Evolutionary conservation across 2,329 filamentous ascomycete species (phyloP).

Genomic region (Incumbomyces lentus): DNA sequence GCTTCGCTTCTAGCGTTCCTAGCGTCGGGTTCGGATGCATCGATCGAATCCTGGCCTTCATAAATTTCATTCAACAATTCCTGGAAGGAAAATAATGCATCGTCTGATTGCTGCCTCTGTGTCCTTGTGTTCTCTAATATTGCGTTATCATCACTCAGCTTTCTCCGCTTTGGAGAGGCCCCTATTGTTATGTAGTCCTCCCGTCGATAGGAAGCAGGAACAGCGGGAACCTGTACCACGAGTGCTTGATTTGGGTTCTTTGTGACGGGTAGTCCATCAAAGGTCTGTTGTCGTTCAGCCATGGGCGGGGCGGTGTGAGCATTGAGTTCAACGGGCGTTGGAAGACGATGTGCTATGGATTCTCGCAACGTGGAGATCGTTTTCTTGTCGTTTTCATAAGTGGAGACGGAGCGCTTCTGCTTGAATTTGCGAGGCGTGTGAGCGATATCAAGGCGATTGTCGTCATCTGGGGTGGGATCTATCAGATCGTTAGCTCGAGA

Average conservation of each 20-base stretch:
- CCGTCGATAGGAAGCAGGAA: slow-evolving; percentile 29
- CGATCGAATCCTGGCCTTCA: slow-evolving; percentile 62
- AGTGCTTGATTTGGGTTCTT: slow-evolving; percentile 19
- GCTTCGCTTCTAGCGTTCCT: slow-evolving; percentile 37
- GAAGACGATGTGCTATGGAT: neutral
- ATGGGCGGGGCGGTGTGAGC: neutral
- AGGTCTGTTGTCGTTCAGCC: neutral
- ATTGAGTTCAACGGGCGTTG: neutral
- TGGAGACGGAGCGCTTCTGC: no score
- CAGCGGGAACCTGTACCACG: slow-evolving; percentile 39
- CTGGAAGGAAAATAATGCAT: slow-evolving; percentile 59
- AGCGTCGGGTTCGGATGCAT: slow-evolving; percentile 40
- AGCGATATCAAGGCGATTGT: neutral
- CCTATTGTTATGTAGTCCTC: slow-evolving; percentile 32
- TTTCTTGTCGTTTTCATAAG: neutral
- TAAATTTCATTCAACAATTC: slow-evolving; percentile 62
- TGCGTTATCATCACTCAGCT: slow-evolving; percentile 45
- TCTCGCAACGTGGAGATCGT: slow-evolving; percentile 5
- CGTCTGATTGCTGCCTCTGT: slow-evolving; percentile 70
- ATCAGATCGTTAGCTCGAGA: neutral
- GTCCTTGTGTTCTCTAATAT: slow-evolving; percentile 55
- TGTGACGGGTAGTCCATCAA: neutral
- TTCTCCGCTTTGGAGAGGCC: slow-evolving; percentile 33
- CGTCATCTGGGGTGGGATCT: neutral
- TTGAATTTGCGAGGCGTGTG: no score